Evolutionary conservation across 257 asterid species (phyloP), one percentile per base, ranked within the genome.

Genomic region (Przewalskia tangutica): DNA sequence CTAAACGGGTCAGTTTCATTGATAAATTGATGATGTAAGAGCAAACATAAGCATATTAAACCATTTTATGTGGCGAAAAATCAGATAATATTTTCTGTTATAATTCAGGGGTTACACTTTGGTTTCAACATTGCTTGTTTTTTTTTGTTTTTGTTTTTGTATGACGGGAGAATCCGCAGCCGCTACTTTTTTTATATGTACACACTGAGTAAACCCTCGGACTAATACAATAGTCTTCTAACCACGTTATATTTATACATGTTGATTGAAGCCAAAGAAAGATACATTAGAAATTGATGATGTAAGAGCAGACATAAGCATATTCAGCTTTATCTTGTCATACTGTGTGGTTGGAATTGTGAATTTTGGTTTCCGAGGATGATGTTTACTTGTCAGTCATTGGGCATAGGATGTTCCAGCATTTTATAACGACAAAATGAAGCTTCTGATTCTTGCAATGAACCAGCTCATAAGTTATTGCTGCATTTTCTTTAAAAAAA

Each of bases 291-390:
- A 3, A 4, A 34, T 3, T 46, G 60, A 80, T 80, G 83, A 80
- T 23, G 82, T 80, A 60, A 80, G 82, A 50, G 82, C 82, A 79
- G 10, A 79, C 58, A 50, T 59, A 68, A 68, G 55, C 77, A 42
- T 68, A 2, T 68, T 68, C 55, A 42, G 34, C 1, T 17, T 68
- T 68, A 68, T 68, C 17, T 42, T 42, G 0, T 27, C 3, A 17
- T 27, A 27, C 1, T 40, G 12, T 56, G 36, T 38, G 34, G 53
- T 56, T 79, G 17, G 40, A 18, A 79, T 11, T 36, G 1, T 38
- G 20, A 36, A 56, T 8, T 17, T 51, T 13, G n/a, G 10, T 55
- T 40, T 11, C 2, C 7, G 58, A 58, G 53, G 38, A 38, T 78
- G 2, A 55, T 14, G 8, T 14, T 5, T 5, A 55, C 46, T 6